phyloP scores from a whole-genome alignment of 257 asterid species.

The Solanum okadae region DNA sequence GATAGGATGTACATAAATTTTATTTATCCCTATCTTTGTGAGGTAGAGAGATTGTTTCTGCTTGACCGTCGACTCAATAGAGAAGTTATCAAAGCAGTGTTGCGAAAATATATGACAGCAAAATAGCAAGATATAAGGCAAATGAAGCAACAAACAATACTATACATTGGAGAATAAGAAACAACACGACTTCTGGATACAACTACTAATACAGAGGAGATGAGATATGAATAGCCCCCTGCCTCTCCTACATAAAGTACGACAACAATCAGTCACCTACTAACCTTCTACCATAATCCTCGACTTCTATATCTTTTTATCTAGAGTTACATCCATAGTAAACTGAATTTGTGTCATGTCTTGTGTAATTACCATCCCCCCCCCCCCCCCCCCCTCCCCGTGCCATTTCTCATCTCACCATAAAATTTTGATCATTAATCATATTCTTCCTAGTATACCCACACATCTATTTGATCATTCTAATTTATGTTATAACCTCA shows the following conservation, averaged over 20 bases:
- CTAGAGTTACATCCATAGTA: no score
- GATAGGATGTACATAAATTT: not conserved
- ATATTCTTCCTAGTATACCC: not conserved
- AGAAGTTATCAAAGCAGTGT: not conserved
- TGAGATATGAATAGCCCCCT: not conserved
- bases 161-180: not conserved
- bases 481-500: not conserved
- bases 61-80: not conserved
- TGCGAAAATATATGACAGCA: not conserved
- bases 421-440: not conserved
- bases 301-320: no score
- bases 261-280: rapidly evolving
- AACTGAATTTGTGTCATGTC: not conserved
- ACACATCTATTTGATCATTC: not conserved
- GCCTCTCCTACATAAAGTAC: not conserved
- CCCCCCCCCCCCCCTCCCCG: rapidly evolving
- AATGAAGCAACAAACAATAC: not conserved
- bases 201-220: not conserved
- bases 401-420: no score
- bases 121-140: not conserved
- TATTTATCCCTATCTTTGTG: not conserved
- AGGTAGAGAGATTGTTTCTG: not conserved
- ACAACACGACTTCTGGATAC: not conserved
- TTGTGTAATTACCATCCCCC: not conserved
- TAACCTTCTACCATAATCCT: rapidly evolving